Evolutionary conservation across 768 basidiomycete genomes (phyloP).

Genomic region (Podaxis pistillaris): DNA sequence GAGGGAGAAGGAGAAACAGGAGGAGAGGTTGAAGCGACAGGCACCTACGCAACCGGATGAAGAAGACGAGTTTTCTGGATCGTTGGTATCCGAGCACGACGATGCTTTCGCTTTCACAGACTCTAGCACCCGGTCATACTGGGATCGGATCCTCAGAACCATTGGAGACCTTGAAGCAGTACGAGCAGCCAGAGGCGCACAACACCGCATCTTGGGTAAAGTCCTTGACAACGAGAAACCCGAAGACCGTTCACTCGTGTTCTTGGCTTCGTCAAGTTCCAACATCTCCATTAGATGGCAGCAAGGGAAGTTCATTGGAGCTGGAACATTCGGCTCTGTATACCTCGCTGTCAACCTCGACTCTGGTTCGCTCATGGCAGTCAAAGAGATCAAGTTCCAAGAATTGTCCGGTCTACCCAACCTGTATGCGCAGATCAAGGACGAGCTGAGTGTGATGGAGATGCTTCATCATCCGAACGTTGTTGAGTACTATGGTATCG

Average conservation of each 20-base stretch:
- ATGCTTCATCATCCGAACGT: slow-evolving; percentile 97
- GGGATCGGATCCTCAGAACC: slow-evolving; percentile 66
- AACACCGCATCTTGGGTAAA: slow-evolving; percentile 81
- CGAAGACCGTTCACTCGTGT: slow-evolving; percentile 91
- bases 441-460: slow-evolving; percentile 97
- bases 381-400: slow-evolving; percentile 98
- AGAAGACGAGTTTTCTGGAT: slow-evolving; percentile 47
- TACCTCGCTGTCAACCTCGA: slow-evolving; percentile 97
- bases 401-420: slow-evolving; percentile 87
- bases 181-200: slow-evolving; percentile 57
- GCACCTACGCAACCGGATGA: slow-evolving; percentile 41
- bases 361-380: slow-evolving; percentile 95
- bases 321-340: slow-evolving; percentile 99
- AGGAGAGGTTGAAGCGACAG: slow-evolving; percentile 55
- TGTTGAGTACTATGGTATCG: slow-evolving; percentile 98
- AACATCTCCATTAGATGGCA: slow-evolving; percentile 98
- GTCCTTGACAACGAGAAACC: slow-evolving; percentile 92
- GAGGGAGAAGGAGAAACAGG: slow-evolving; percentile 85
- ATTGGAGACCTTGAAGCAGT: slow-evolving; percentile 64
- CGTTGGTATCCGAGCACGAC: slow-evolving; percentile 33
- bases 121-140: slow-evolving; percentile 67
- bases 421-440: slow-evolving; percentile 89
- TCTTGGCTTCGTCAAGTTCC: slow-evolving; percentile 92
- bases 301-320: slow-evolving; percentile 96
- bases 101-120: slow-evolving; percentile 51